Base-by-base conservation (phyloP, 495 filamentous ascomycete species). In the Xylaria castorea region DNA sequence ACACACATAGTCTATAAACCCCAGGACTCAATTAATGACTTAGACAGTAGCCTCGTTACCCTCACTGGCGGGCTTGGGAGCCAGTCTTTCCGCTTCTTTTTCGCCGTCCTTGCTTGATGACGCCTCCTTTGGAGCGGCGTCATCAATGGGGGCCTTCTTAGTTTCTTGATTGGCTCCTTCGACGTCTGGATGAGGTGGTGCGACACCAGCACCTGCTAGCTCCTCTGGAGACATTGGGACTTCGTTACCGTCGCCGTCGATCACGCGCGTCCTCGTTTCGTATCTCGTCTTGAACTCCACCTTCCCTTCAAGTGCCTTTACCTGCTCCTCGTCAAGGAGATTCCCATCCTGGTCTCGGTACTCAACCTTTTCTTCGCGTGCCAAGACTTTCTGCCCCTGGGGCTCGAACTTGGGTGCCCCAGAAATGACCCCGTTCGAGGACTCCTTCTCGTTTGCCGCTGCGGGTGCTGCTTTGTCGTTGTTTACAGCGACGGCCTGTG, bases 261-360 rank as follows among this genome's bases (percentile, higher is more conserved):
- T 86, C 66, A 99, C 80, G 57, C 93, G 90, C 22, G 94, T 97
- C 68, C 92, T 88, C 12, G 95, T 97, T 84, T 98, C 95, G 78
- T 97, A 98, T 67, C 91, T 90, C 9, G 96, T 99, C 80, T 95
- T 91, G 83, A 98, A 97, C 72, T 92, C 92, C 34, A 98, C 94
- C 82, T 97, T 95, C 75, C 95, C 96, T 76, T 92, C 87, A 34
- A 99, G 89, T 1, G 89, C 91, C 75, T 91, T 89, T 57, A 99
- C 95, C 73, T 97, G 89, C 75, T 92, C 90, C 72, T 92, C 90
- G 75, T 95, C 85, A 27, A 99, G 86, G 51, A 98, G 76, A 75
- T 98, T 97, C 64, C 96, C 96, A 73, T 97, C 85, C 79, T 98
- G 93, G 79, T 99, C 96, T 55, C 96, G 91, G 82, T 97, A 99